Evolutionary conservation across 2,329 filamentous ascomycete genomes (phyloP), one percentile per base, ranked within the genome.

Genomic region (Trichoderma lentiforme): DNA sequence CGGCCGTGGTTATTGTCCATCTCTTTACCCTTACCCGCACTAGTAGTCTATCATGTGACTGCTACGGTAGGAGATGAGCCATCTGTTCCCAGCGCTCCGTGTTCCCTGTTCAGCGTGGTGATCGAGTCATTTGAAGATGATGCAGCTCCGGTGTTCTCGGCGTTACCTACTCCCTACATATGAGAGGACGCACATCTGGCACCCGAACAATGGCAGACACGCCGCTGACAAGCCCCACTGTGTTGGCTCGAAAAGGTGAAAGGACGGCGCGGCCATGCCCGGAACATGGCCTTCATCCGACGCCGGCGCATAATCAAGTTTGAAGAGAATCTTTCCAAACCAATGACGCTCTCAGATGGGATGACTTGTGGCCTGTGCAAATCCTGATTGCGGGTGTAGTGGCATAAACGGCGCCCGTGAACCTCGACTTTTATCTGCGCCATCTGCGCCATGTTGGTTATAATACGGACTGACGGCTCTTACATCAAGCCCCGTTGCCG

Each of bases 281-380:
- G 24, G 43, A 68, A 24, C n/a, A 26, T 32, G 28, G 18, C 39
- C 36, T 62, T 26, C 63, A 69, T 69, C 70, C 70, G 70, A 71
- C 63, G 64, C 34, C 70, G 70, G 56, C 64, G 70, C 53, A 71
- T 61, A 53, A n/a, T 15, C 28, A 26, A 28, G 21, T 15, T 18
- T 21, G 5, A 5, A 56, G 34, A 26, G 36, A 39, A 47, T 34
- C 14, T 61, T n/a, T n/a, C 18, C 24, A 51, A 51, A 30, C 57
- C 12, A 21, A 32, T n/a, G 56, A n/a, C 15, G 36, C 39, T 51
- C 14, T n/a, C 34, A 14, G n/a, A 47, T 34, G 57, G 36, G 28
- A 53, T 3, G 36, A 8, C 28, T 53, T 65, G n/a, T n/a, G 12
- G n/a, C 47, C 9, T n/a, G n/a, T n/a, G 9, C n/a, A 57, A n/a